A percentile compares a stretch with the other conserved stretches of the same genome.
phyloP scores from a whole-genome alignment of 495 filamentous ascomycete species.

The Aspergillus ostianus region DNA sequence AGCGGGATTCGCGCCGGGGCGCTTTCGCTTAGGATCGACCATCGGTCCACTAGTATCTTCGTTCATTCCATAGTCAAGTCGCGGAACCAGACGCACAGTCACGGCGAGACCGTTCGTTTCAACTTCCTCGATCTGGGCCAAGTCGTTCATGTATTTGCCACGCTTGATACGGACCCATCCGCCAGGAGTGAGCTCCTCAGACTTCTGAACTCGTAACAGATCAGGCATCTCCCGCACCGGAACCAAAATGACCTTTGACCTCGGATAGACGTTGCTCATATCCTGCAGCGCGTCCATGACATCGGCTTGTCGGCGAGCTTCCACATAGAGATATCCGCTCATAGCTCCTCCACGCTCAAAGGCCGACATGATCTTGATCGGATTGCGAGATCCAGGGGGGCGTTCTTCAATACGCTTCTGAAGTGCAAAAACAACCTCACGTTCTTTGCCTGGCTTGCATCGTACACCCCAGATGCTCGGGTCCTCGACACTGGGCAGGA shows the following conservation, averaged over 20 bases:
- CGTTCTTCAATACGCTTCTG: constrained; percentile 84
- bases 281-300: constrained; percentile 77
- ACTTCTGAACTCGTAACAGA: constrained; percentile 84
- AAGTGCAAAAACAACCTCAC: constrained; percentile 81
- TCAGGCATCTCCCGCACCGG: constrained; percentile 99
- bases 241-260: constrained; percentile 77
- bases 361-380: constrained; percentile 76
- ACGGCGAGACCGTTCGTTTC: constrained; percentile 90
- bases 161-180: constrained; percentile 88
- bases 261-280: constrained; percentile 80
- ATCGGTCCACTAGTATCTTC: constrained; percentile 66
- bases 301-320: constrained; percentile 82
- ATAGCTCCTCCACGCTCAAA: constrained; percentile 87
- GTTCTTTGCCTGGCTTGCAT: constrained; percentile 92
- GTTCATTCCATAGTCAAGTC: constrained; percentile 86
- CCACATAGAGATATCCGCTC: constrained; percentile 93
- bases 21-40: constrained; percentile 70
- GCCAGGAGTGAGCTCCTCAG: constrained; percentile 78
- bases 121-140: constrained; percentile 91
- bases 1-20: constrained; percentile 51
- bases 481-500: constrained; percentile 93
- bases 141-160: constrained; percentile 80
- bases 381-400: constrained; percentile 63
- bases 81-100: constrained; percentile 79
- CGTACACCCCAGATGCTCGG: constrained; percentile 94